Evolutionary conservation across 108 stramenopile genomes (phyloP).

Genomic region (Chaetoceros muelleri): DNA sequence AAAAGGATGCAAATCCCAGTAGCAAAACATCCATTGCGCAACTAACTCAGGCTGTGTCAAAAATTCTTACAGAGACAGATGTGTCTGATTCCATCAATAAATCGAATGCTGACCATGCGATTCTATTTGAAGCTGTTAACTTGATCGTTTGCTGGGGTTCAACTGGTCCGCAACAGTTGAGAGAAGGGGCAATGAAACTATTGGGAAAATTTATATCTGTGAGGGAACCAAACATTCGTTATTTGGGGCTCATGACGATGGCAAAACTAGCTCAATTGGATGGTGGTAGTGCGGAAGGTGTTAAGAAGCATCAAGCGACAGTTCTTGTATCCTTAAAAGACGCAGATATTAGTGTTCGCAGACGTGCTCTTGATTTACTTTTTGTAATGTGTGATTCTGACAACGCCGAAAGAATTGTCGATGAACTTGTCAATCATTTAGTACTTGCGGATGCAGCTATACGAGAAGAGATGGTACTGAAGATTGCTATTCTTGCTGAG

Average conservation of each 20-base stretch:
- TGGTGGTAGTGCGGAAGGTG: constrained; percentile 56
- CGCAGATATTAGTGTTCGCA: constrained; percentile 91
- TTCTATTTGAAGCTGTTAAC: constrained; percentile 95
- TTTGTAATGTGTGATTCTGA: constrained; percentile 95
- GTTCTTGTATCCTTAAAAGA: constrained; percentile 91
- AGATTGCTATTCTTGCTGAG: constrained; percentile 97
- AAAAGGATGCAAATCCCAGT: constrained; percentile 32
- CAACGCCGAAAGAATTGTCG: constrained; percentile 89
- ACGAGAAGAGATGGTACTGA: constrained; percentile 95
- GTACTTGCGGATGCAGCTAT: constrained; percentile 85
- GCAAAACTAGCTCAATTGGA: constrained; percentile 87
- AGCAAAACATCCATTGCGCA: constrained; percentile 29
- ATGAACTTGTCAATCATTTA: constrained; percentile 88
- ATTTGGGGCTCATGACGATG: constrained; percentile 93
- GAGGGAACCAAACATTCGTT: constrained; percentile 93
- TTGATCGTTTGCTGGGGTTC: constrained; percentile 87
- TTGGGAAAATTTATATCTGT: constrained; percentile 93
- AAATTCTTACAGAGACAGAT: constrained; percentile 83
- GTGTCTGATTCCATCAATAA: constrained; percentile 95
- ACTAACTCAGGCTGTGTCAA: constrained; percentile 73
- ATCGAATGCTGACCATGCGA: constrained; percentile 93
- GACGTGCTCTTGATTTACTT: constrained; percentile 89
- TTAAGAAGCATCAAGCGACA: constrained; percentile 85
- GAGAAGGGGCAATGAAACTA: constrained; percentile 83
- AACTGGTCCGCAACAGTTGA: constrained; percentile 48